Percentiles rank a stretch among this genome's conserved stretches.
Conservation (phyloP, 805 yeast species). For the Wickerhamiella kurtzmanii region DNA sequence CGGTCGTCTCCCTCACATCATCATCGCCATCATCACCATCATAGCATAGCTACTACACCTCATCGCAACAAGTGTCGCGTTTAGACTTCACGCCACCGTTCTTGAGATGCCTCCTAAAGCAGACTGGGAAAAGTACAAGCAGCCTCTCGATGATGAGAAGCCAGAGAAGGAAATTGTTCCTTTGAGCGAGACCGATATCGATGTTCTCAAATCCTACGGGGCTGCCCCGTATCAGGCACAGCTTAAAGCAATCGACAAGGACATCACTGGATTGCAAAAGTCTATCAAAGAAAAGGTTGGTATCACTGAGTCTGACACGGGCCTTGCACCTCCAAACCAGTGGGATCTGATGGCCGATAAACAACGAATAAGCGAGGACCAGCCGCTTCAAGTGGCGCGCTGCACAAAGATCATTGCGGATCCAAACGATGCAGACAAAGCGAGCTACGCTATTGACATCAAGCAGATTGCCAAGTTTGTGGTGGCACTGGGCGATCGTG, state of each 20-base stretch:
- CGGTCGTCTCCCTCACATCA: no score
- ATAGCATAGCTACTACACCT: no score
- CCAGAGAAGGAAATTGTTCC: slow-evolving; percentile 60
- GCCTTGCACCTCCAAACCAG: slow-evolving; percentile 88
- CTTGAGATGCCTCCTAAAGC: slow-evolving; percentile 82
- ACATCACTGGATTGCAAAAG: slow-evolving; percentile 68
- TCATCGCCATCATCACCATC: no score
- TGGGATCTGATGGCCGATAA: slow-evolving; percentile 98
- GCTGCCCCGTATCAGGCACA: slow-evolving; percentile 88
- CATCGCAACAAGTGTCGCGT: no score
- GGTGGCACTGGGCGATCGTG: slow-evolving; percentile 91
- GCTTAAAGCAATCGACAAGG: slow-evolving; percentile 73
- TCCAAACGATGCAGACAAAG: slow-evolving; percentile 48
- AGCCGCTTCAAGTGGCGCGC: slow-evolving; percentile 94
- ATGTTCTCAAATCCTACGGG: slow-evolving; percentile 91
- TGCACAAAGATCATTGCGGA: slow-evolving; percentile 82
- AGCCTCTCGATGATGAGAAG: slow-evolving; percentile 55
- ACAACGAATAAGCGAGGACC: slow-evolving; percentile 84
- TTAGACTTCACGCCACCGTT: background rate
- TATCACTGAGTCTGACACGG: slow-evolving; percentile 76
- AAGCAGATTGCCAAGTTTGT: slow-evolving; percentile 98
- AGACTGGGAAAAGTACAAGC: slow-evolving; percentile 94
- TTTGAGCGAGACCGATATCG: slow-evolving; percentile 90
- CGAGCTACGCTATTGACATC: slow-evolving; percentile 88
- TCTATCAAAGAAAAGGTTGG: slow-evolving; percentile 93